Base-by-base conservation (phyloP, 345 rosid species). In the Lepidium africanum region DNA sequence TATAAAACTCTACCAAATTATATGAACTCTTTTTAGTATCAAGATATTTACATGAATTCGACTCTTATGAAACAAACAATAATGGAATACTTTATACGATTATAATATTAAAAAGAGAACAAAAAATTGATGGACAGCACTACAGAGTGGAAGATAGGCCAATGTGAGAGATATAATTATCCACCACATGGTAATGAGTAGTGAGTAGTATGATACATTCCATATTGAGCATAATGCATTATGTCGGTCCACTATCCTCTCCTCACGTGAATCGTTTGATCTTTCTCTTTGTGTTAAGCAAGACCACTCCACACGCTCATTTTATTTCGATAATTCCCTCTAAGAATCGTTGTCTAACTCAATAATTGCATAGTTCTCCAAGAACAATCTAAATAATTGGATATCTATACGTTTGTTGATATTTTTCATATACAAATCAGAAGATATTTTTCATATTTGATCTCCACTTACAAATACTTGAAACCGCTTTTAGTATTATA, bases 131-230 rank as follows among this genome's bases (percentile, higher is more conserved):
- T 56, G 59, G 76, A 65, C 60, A 65, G 54, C 54, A 72, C 47
- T 49, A 56, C 10, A 57, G 65, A 65, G 59, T 48, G 60, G 71
- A 72, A 45, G 40, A 57, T 52, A 72, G 12, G 65, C 60, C 60
- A 65, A 41, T 33, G 47, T 19, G 60, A 72, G 65, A 56, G 55
- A 65, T 55, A 56, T 27, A 4, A 27, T 27, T 27, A 72, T 65
- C 77, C 61, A 73, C 67, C 72, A 73, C 77, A 73, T 73, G 67
- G 41, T 66, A 23, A 72, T 66, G 77, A 66, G 77, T 65, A 58
- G 40, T 35, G 72, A 23, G 41, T 36, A 39, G 27, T 48, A 30
- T 65, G 77, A 36, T 74, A 67, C 73, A 74, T 37, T 67, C 77
- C 73, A 74, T 59, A 23, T 50, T 35, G 52, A 59, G 72, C 73